phyloP scores from a whole-genome alignment of 1,284 basidiomycete genomes.

The Trichosporon sp. region DNA sequence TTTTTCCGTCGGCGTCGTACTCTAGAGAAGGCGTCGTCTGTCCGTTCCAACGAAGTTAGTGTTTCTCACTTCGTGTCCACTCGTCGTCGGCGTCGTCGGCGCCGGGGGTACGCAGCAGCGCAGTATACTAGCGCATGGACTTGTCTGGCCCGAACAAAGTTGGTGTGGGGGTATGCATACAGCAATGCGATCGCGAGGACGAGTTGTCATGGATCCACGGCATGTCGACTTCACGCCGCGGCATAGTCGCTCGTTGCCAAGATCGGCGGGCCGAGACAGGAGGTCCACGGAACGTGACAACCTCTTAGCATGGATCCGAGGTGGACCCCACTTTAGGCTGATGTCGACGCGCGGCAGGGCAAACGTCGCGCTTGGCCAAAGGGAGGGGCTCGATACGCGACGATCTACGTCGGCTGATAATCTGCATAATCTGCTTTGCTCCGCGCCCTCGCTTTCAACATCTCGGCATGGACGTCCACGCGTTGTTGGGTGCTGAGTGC shows the following conservation, averaged over 20 bases:
- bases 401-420: neutral
- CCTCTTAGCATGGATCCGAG: slow-evolving; percentile 4
- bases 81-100: neutral
- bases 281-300: neutral
- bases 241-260: neutral
- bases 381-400: neutral
- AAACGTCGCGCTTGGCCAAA: neutral
- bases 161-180: slow-evolving; percentile 6
- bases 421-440: slow-evolving; percentile 1
- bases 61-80: neutral
- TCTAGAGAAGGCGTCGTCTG: neutral
- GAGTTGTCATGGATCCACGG: neutral
- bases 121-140: neutral
- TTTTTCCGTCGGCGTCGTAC: slow-evolving; percentile 5
- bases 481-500: neutral
- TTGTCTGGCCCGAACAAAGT: slow-evolving; percentile 3
- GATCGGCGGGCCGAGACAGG: neutral
- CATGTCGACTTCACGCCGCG: neutral
- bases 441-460: neutral
- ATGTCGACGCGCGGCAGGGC: neutral
- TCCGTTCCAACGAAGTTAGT: slow-evolving; percentile 10
- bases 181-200: neutral
- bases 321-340: slow-evolving; percentile 9
- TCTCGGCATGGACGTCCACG: neutral
- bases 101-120: neutral